Evolutionary conservation across 2,329 filamentous ascomycete species (phyloP).

Genomic region (Elsinoe necatrix): DNA sequence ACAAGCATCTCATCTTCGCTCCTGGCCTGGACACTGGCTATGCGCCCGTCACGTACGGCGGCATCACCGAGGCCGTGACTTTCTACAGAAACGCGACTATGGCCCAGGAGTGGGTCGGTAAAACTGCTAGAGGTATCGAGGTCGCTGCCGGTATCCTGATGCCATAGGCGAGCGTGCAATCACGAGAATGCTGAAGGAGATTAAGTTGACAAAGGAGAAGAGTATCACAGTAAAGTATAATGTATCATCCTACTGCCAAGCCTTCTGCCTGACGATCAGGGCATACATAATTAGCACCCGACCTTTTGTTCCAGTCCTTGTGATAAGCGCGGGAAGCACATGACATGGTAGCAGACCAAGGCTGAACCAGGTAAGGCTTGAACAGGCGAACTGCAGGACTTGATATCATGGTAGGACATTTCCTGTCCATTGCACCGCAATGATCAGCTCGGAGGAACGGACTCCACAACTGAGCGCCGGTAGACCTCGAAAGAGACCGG

Average conservation of each 20-base stretch:
- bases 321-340: too few relatives aligned
- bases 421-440: too few relatives aligned
- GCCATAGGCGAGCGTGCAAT: constrained; percentile 14
- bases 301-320: too few relatives aligned
- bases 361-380: too few relatives aligned
- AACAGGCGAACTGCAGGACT: too few relatives aligned
- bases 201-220: background rate
- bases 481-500: too few relatives aligned
- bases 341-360: too few relatives aligned
- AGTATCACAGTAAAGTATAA: background rate
- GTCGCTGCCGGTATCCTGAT: constrained; percentile 21
- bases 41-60: constrained; percentile 58
- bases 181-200: background rate
- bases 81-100: constrained; percentile 1
- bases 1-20: constrained; percentile 40
- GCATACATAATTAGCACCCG: too few relatives aligned
- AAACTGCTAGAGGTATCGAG: constrained; percentile 19
- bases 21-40: constrained; percentile 50
- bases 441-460: too few relatives aligned
- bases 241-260: background rate
- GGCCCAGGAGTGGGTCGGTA: constrained; percentile 7
- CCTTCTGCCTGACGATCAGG: too few relatives aligned
- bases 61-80: constrained; percentile 45
- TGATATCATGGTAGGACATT: too few relatives aligned
- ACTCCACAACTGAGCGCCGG: too few relatives aligned